Base-by-base conservation (phyloP, 192 early-diverging fungal species). In the Coemansia sp. region DNA sequence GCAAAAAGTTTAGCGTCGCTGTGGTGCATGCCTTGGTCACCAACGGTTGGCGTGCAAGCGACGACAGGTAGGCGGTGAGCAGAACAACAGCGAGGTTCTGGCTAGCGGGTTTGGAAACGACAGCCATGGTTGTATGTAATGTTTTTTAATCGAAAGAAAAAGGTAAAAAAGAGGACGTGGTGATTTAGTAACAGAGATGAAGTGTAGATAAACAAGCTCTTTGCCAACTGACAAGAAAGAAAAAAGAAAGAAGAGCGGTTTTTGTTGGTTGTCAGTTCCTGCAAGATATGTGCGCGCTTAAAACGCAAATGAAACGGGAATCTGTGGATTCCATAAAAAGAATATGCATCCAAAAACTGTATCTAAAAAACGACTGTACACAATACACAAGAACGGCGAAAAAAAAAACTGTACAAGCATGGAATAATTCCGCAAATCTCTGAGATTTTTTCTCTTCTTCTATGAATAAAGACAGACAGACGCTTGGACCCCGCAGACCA, bases 11-110 rank as follows among this genome's bases (percentile, higher is more conserved):
- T 54, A 96, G 86, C 5, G 86, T 75, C 22, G 88, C 90, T 6
- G 90, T 79, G 11, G 92, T 96, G 60, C 82, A 71, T 20, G 92
- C 89, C 83, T 96, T 96, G 60, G 94, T 94, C 45, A 82, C 78
- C 25, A 96, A 72, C 20, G 94, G 94, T 49, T 88, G 73, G 38
- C 82, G 73, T 8, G 82, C 81, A 12, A 93, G 84, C 51, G 82
- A 71, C 6, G 84, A 56, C 14, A 91, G 71, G 73, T 93, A 93
- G 54, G 80, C 74, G 1, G 84, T 67, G 70, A 91, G 73, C 48
- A 91, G 62, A 4, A 75, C 50, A 11, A 75, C 51, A 0, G 75
- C 75, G 10, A 86, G 40, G 79, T 64, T 76, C 31, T 76, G 66
- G 48, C 67, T 50, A 48, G 60, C 60, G 59, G 68, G 72, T 54